A percentile compares a stretch with the other conserved stretches of the same genome.
phyloP scores from a whole-genome alignment of 2,329 filamentous ascomycete species.

The Botrytis fragariae region DNA sequence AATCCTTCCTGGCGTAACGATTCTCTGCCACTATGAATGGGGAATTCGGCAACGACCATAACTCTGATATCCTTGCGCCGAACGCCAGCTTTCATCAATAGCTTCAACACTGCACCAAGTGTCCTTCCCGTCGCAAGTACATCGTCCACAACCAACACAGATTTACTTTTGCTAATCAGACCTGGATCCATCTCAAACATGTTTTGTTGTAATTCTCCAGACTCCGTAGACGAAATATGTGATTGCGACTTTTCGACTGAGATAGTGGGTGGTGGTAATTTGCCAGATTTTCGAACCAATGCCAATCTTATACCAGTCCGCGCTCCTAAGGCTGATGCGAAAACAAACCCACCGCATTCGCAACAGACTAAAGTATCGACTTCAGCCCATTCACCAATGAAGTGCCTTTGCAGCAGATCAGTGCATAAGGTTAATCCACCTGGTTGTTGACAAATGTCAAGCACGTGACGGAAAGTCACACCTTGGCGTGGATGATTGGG shows the following conservation, averaged over 20 bases:
- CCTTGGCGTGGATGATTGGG: conserved; percentile 50
- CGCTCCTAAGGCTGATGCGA: conserved; percentile 50
- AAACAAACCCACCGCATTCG: conserved; percentile 57
- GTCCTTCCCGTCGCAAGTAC: conserved; percentile 32
- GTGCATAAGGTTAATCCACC: conserved; percentile 47
- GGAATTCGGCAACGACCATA: conserved; percentile 31
- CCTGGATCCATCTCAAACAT: conserved; percentile 50
- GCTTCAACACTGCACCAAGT: conserved; percentile 30
- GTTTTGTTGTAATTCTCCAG: conserved; percentile 34
- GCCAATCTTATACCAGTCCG: conserved; percentile 45
- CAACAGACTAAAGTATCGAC: conserved; percentile 50
- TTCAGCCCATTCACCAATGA: conserved; percentile 47
- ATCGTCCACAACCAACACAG: conserved; percentile 30
- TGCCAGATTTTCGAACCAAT: conserved; percentile 54
- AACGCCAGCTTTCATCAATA: conserved; percentile 28
- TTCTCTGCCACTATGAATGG: conserved; percentile 27
- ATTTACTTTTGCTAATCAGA: conserved; percentile 39
- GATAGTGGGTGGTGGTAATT: conserved; percentile 56
- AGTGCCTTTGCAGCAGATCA: conserved; percentile 48
- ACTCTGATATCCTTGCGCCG: conserved; percentile 24
- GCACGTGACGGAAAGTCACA: conserved; percentile 57
- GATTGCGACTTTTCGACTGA: conserved; percentile 49
- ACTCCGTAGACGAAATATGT: conserved; percentile 50
- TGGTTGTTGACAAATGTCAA: not conserved
- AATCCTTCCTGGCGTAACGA: conserved; percentile 28